Evolutionary conservation across 805 yeast species (phyloP), one percentile per base, ranked within the genome.

Genomic region (Cyberlindnera euphorbiiphila): DNA sequence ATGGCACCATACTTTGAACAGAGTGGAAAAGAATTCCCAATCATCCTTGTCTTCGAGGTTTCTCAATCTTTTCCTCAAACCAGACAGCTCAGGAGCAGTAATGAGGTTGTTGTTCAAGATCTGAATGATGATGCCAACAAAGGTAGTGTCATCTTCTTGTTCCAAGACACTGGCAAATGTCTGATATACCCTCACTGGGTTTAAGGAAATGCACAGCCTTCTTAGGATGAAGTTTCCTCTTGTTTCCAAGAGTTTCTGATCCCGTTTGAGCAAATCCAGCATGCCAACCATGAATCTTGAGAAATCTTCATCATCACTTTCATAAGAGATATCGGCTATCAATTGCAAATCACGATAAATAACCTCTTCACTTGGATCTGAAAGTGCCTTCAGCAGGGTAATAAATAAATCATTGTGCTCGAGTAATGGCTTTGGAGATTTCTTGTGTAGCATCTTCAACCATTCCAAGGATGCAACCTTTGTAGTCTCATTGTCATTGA

Each of bases 1-100:
- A 43, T 82, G 81, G 47, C 95, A 80, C 98, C 98, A 93, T 41
- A 94, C 79, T 53, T 77, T 79, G 62, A 91, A 93, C 38, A 93
- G 65, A 1, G 81, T 66, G 19, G 83, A 72, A 57, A 93, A 93
- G 27, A 89, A 67, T 16, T 69, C 60, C 68, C 81, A 76, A 39
- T 85, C 93, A 25, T 75, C 78, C 17, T 66, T 46, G 25, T 73
- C 71, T 36, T 81, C 85, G n/a, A 80, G 61, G 56, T 61, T 71
- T 58, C 79, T 70, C 35, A 91, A 64, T 50, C 83, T 76, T 41
- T 74, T 76, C 36, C 98, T 73, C 45, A 93, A 68, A 3, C 69
- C 68, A 0, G 76, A 61, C 34, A 93, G 68, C 53, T 93, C 98
- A 2, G 85, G 87, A 0, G 96, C 83, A 4, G 95, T 85, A 11